A percentile compares a stretch with the other conserved stretches of the same genome.
phyloP scores from a whole-genome alignment of 1,139 yeast species.

The Hemisphaericaspora xylofermentans region DNA sequence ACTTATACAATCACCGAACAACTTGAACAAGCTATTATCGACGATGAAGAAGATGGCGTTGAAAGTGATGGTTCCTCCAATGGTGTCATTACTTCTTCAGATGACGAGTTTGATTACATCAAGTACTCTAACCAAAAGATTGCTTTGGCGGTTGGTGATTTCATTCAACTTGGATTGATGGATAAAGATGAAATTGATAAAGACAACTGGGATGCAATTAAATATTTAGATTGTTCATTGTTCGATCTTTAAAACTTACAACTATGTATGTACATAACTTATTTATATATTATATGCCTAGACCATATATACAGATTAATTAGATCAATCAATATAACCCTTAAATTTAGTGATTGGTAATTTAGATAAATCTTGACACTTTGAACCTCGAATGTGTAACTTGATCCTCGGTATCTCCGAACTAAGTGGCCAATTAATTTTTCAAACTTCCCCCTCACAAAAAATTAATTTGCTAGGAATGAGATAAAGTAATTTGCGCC shows the following conservation, averaged over 20 bases:
- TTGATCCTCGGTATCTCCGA: no score
- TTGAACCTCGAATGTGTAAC: no score
- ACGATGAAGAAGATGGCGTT: conserved; percentile 21
- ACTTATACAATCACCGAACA: conserved; percentile 39
- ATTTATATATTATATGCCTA: not conserved
- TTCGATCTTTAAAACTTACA: conserved; percentile 23
- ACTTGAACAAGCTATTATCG: conserved; percentile 28
- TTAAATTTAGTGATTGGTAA: no score
- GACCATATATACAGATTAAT: not conserved
- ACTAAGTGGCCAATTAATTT: no score
- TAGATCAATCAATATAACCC: no score
- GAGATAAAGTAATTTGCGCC: no score
- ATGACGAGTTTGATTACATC: conserved; percentile 79
- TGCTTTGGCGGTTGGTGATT: conserved; percentile 71
- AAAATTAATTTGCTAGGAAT: no score
- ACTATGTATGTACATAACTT: not conserved
- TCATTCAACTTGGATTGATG: conserved; percentile 60
- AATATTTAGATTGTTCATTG: conserved; percentile 39
- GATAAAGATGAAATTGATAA: conserved; percentile 31
- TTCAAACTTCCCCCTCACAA: no score
- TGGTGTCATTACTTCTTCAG: conserved; percentile 37
- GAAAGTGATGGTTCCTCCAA: conserved; percentile 5
- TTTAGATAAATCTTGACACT: no score
- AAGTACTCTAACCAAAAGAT: conserved; percentile 76
- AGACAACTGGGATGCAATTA: conserved; percentile 27